These are phyloP conservation scores for Metschnikowia hibisci DNA, from an alignment of 805 yeast genomes.

Conservation along the genomic window DNA sequence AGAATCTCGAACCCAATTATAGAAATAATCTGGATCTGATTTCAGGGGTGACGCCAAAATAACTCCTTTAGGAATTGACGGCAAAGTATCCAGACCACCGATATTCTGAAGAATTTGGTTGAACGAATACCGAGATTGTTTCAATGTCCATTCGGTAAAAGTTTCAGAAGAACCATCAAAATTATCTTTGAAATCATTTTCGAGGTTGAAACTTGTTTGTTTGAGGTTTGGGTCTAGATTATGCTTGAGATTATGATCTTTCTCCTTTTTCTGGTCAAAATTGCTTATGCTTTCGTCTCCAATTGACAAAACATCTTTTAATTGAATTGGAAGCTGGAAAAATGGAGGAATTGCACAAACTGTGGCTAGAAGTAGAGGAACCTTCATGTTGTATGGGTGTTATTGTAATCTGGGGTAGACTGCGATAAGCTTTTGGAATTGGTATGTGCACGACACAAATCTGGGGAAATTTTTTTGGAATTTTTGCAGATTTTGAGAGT, in stretches of 20 bases:
- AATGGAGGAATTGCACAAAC: background rate
- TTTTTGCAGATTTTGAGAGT: too few relatives aligned
- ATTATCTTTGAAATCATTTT: too few relatives aligned
- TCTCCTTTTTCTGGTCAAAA: too few relatives aligned
- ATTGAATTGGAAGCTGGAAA: background rate
- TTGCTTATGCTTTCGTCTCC: too few relatives aligned
- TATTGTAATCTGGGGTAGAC: constrained; percentile 3
- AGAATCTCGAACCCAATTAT: constrained; percentile 88
- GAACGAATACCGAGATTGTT: constrained; percentile 42
- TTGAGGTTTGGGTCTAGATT: too few relatives aligned
- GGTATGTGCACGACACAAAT: too few relatives aligned
- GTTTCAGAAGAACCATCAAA: background rate
- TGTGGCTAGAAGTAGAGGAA: background rate
- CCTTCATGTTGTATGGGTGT: background rate
- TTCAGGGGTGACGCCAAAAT: constrained; percentile 84
- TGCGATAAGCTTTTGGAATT: constrained; percentile 1
- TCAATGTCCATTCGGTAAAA: constrained; percentile 40
- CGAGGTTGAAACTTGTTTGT: too few relatives aligned
- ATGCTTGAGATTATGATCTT: too few relatives aligned
- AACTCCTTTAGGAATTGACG: constrained; percentile 55
- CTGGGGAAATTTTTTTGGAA: too few relatives aligned
- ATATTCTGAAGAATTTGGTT: constrained; percentile 49
- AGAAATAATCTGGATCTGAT: constrained; percentile 71
- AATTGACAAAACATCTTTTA: background rate
- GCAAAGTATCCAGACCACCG: constrained; percentile 42